phyloP scores from a whole-genome alignment of 148 eudicot genomes.

The Vaccinium darrowii region DNA sequence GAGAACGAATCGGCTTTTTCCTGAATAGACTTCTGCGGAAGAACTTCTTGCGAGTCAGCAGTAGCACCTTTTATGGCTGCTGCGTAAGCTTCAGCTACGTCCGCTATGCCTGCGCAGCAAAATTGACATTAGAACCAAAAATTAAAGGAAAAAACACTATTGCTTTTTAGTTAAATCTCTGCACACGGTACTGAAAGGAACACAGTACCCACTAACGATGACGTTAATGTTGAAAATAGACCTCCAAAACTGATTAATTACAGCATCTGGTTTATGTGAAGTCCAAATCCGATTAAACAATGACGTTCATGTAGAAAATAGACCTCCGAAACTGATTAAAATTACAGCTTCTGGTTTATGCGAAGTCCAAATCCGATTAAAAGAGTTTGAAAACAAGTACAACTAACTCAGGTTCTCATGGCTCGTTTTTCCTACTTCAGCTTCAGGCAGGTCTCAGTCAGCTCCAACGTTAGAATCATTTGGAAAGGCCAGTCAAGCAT shows the following conservation, averaged over 20 bases:
- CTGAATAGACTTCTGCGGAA: constrained; percentile 55
- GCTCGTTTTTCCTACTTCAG: not conserved
- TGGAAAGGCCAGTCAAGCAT: not conserved
- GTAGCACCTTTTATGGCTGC: constrained; percentile 67
- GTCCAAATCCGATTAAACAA: not conserved
- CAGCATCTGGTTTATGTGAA: not conserved
- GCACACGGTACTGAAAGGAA: not conserved
- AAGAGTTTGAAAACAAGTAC: not conserved
- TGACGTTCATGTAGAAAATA: not conserved
- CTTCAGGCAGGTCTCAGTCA: not conserved
- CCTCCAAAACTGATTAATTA: not conserved
- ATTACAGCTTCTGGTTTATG: not conserved
- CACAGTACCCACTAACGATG: not conserved
- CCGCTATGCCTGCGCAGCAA: constrained; percentile 69
- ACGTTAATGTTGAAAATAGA: not conserved
- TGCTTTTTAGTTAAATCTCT: not conserved
- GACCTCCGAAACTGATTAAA: not conserved
- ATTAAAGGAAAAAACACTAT: not conserved
- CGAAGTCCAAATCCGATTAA: not conserved
- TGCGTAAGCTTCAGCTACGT: constrained; percentile 79
- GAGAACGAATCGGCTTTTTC: constrained; percentile 64
- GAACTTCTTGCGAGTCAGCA: constrained; percentile 46
- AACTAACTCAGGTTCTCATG: not conserved
- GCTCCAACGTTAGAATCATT: not conserved
- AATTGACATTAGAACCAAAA: not conserved